Base-by-base conservation (phyloP, 805 yeast species). In the Vanderwaltozyma verrucispora region DNA sequence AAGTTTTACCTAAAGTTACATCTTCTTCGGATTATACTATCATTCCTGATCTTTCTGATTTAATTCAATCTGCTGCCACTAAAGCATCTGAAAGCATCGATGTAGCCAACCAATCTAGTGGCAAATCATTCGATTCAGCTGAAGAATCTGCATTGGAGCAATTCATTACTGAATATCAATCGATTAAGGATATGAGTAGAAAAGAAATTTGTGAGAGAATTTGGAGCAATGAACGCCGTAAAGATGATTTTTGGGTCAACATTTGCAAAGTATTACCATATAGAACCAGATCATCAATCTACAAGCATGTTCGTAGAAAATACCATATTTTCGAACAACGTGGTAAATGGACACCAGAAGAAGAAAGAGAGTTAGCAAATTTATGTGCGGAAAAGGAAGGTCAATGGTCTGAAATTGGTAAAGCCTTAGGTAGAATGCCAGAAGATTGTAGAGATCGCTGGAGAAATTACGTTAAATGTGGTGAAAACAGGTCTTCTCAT, bases 361-460 rank as follows among this genome's bases (percentile, higher is more conserved):
- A 88, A 44, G 96, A 89, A 58, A 71, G 63, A 28, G 68, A 70
- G 33, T 65, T 89, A 37, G 75, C 75, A 2, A 69, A 69, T 37
- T 62, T 84, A 36, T 83, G 84, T 10, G 59, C 70, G 9, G 75
- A 77, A 19, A 72, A 75, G 47, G 85, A 78, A 41, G 86, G 92
- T 14, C 86, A 82, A 53, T 89, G 97, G 97, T 85, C 85, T 48
- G 67, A 68, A 29, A 83, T 89, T 42, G 96, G 96, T 7, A 71
- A 71, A 37, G 64, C 67, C 7, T 67, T 89, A 74, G 85, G 83
- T 12, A 69, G 97, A 51, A 89, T 89, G 97, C 96, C 97, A 0
- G 97, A 89, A 54, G 97, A 89, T 62, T 88, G 96, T 59, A 72
- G 97, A 49, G 97, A 89, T 58, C 70, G 97, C 49, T 89, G 95